Evolutionary conservation across 2,329 filamentous ascomycete species (phyloP), one percentile per base, ranked within the genome.

Genomic region (Aspergillus uvarum): DNA sequence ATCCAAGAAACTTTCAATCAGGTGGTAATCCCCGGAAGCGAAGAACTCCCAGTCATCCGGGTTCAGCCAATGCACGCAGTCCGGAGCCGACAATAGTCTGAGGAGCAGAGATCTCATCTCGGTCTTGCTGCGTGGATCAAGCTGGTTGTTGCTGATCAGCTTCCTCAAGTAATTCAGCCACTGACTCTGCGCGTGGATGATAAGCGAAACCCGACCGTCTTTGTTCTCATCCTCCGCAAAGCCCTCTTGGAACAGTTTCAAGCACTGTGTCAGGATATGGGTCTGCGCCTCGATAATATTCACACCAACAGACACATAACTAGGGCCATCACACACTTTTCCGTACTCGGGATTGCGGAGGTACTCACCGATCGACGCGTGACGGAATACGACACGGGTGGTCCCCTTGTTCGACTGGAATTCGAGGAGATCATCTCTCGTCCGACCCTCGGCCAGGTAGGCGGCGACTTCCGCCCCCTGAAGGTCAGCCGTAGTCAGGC

Each of bases 361-460:
- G 49, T 69, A 68, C 32, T 70, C 67, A 19, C 67, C 62, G 21
- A 70, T 62, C 31, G 67, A 70, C 4, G 67, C 65, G 57, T 70
- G 68, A 35, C 63, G 62, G 42, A 70, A 68, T 4, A 61, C 59
- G 10, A 70, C 60, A 1, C 47, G 54, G 1, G 68, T 70, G 16
- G 64, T 64, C 5, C 55, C 16, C 3, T 24, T 55, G 31, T 68
- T 59, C 1, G 68, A 70, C 35, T 68, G 58, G 52, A 68, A 66
- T 22, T 35, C 52, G 31, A 22, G 6, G 11, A 14, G 8, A 12
- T 32, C 52, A 32, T 54, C 38, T 22, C 42, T 8, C 1, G 26
- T 21, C 5, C 4, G 35, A 19, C 26, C 16, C 22, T 42, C 5
- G 8, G 19, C 19, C 8, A 26, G 4, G 19, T 19, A 24, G 8